These are phyloP conservation scores for Rhamnella rubrinervis DNA, from an alignment of 331 rosid species.

Conservation along the genomic window DNA sequence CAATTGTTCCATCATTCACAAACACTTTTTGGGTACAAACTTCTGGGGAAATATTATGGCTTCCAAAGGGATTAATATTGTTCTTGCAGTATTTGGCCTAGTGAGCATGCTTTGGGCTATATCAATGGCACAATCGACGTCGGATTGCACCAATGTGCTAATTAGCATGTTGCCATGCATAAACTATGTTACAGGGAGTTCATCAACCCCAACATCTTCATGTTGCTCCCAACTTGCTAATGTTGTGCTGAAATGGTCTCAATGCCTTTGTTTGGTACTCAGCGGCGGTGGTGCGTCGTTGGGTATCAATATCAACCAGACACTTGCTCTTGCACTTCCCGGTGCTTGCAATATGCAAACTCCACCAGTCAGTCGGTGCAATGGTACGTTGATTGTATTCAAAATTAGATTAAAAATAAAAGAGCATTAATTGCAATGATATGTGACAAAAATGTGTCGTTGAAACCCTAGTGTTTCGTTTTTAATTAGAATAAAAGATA, in stretches of 20 bases:
- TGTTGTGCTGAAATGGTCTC: slow-evolving; percentile 9
- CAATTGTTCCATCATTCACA: no score
- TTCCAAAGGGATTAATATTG: background rate
- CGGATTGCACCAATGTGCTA: slow-evolving; percentile 18
- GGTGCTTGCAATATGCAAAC: slow-evolving; percentile 26
- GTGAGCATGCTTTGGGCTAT: slow-evolving; percentile 14
- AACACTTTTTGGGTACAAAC: no score
- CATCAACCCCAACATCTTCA: slow-evolving; percentile 18
- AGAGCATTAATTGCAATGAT: no score
- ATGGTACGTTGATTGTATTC: background rate
- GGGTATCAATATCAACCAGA: slow-evolving; percentile 21
- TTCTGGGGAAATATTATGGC: background rate
- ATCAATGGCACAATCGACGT: slow-evolving; percentile 7
- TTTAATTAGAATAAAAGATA: no score
- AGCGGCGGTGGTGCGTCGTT: slow-evolving; percentile 16
- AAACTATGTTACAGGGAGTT: slow-evolving; percentile 16
- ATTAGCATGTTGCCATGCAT: slow-evolving; percentile 24
- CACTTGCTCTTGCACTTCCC: slow-evolving; percentile 28
- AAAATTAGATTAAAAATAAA: background rate
- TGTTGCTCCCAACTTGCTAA: slow-evolving; percentile 25
- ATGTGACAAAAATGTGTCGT: no score
- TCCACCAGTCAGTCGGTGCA: slow-evolving; percentile 17
- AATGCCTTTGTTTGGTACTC: slow-evolving; percentile 20
- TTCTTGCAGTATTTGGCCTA: background rate
- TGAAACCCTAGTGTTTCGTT: background rate